These are phyloP conservation scores for Calonectria hongkongensis DNA, from an alignment of 2,329 filamentous ascomycete species.

Conservation along the genomic window DNA sequence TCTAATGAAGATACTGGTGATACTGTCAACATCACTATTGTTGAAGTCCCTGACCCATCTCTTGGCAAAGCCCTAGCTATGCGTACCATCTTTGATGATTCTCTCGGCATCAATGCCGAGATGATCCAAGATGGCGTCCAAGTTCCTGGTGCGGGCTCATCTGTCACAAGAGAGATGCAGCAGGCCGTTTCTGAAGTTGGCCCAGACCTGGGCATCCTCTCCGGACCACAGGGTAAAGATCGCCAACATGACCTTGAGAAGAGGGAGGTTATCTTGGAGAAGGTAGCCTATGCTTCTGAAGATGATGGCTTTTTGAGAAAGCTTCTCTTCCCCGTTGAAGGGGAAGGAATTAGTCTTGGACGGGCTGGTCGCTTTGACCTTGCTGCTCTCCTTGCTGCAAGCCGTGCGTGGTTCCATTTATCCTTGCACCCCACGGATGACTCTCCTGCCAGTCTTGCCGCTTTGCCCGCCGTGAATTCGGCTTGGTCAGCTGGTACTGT, in stretches of 20 bases:
- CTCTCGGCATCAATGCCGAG: constrained; percentile 93
- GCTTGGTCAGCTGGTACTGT: constrained; percentile 95
- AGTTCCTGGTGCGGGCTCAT: constrained; percentile 83
- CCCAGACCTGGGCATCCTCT: constrained; percentile 85
- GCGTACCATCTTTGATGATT: constrained; percentile 94
- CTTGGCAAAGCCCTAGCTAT: constrained; percentile 93
- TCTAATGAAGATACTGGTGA: constrained; percentile 84
- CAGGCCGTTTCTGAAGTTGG: constrained; percentile 85
- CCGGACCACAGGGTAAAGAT: constrained; percentile 80
- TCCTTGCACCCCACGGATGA: constrained; percentile 94
- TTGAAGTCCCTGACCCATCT: constrained; percentile 87
- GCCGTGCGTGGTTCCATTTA: constrained; percentile 96
- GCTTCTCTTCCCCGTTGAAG: constrained; percentile 85
- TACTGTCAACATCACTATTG: constrained; percentile 90
- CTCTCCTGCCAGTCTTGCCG: constrained; percentile 83
- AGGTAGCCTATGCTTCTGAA: constrained; percentile 87
- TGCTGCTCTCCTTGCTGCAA: constrained; percentile 83
- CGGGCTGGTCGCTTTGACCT: constrained; percentile 87
- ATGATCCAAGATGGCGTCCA: constrained; percentile 97
- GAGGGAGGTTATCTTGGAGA: constrained; percentile 89
- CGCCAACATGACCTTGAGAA: constrained; percentile 87
- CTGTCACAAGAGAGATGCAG: constrained; percentile 91
- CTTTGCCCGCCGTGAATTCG: constrained; percentile 82
- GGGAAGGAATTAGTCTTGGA: constrained; percentile 87
- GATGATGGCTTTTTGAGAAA: constrained; percentile 88